phyloP scores from a whole-genome alignment of 1,284 basidiomycete genomes.

The Phenoliferia sp. region DNA sequence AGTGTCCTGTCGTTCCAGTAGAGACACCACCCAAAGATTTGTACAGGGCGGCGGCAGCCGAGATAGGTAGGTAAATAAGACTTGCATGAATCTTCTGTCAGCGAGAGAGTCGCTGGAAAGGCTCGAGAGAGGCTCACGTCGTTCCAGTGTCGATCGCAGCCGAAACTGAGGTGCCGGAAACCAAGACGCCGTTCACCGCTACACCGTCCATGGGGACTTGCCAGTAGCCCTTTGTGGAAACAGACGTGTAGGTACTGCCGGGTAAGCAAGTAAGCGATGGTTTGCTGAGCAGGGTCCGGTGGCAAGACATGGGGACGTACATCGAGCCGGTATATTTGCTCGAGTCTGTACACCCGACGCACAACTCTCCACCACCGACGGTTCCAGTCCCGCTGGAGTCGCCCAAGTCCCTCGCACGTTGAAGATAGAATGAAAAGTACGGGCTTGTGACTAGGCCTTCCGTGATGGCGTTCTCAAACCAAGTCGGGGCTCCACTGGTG shows the following conservation, averaged over 20 bases:
- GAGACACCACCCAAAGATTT: slow-evolving; percentile 26
- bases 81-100: not conserved
- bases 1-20: slow-evolving; percentile 23
- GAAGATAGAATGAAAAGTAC: slow-evolving; percentile 22
- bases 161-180: slow-evolving; percentile 25
- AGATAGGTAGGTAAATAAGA: slow-evolving; percentile 33
- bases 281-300: not conserved
- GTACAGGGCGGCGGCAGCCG: slow-evolving; percentile 32
- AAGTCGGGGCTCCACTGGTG: slow-evolving; percentile 27
- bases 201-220: slow-evolving; percentile 30
- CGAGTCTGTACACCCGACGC: slow-evolving; percentile 28
- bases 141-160: slow-evolving; percentile 36
- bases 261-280: not conserved
- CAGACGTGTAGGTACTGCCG: slow-evolving; percentile 21
- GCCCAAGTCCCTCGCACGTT: slow-evolving; percentile 25
- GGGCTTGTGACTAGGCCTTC: slow-evolving; percentile 13
- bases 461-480: slow-evolving; percentile 29
- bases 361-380: slow-evolving; percentile 28
- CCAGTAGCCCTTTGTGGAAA: slow-evolving; percentile 26
- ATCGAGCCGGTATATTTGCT: slow-evolving; percentile 24
- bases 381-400: slow-evolving; percentile 14
- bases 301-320: not conserved
- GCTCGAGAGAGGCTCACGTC: slow-evolving; percentile 3
- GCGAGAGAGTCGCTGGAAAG: not conserved
- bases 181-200: slow-evolving; percentile 26